Percentiles rank a stretch among this genome's conserved stretches.
These are phyloP conservation scores for Limonium bicolor DNA, from an alignment of 148 eudicot species.

Conservation along the genomic window DNA sequence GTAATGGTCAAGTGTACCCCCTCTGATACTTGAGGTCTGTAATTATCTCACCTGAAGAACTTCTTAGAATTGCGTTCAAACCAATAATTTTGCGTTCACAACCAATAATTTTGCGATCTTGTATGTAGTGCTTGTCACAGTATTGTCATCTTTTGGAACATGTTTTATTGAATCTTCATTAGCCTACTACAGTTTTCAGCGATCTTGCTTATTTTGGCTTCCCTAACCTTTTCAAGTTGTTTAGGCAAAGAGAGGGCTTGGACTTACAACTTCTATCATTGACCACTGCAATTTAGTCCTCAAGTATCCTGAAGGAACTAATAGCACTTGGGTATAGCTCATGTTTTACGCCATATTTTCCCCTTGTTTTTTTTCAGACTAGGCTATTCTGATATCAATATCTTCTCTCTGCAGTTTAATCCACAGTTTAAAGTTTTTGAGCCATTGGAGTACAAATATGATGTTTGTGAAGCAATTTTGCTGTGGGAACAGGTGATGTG, in stretches of 20 bases:
- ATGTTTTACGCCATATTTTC: no score
- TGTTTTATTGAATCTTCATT: no score
- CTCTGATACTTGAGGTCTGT: no score
- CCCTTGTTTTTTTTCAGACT: no score
- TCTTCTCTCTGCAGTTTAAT: slow-evolving; percentile 43
- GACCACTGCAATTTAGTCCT: slow-evolving; percentile 84
- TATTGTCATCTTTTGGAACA: no score
- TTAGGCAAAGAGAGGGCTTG: slow-evolving; percentile 89
- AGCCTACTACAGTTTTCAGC: not conserved
- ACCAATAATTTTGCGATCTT: no score
- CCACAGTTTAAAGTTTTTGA: slow-evolving; percentile 63
- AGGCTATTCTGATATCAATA: not conserved
- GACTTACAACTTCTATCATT: slow-evolving; percentile 67
- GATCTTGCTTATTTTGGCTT: slow-evolving; percentile 7
- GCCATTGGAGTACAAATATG: slow-evolving; percentile 75
- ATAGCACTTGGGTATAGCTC: slow-evolving; percentile 91
- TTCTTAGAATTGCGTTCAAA: no score
- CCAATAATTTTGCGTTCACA: no score
- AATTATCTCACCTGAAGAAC: no score
- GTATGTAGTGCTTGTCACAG: no score
- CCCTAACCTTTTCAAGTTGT: slow-evolving; percentile 2
- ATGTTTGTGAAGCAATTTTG: slow-evolving; percentile 75
- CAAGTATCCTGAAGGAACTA: slow-evolving; percentile 76
- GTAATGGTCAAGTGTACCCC: no score
- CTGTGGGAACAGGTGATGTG: slow-evolving; percentile 86